Evolutionary conservation across 2,329 filamentous ascomycete genomes (phyloP).

Genomic region (Fusarium sp.): DNA sequence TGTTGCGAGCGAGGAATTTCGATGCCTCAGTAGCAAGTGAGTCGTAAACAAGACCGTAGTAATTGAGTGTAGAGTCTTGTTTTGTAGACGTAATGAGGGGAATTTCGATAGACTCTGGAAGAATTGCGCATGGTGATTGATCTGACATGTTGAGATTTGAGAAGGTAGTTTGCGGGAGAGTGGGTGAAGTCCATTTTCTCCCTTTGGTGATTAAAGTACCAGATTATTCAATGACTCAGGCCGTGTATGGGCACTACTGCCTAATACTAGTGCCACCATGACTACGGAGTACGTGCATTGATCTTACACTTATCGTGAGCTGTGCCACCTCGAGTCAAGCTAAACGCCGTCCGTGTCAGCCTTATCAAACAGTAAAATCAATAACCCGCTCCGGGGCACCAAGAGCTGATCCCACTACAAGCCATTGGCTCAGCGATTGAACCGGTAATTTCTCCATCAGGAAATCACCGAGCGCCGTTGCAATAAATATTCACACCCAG

Average conservation of each 20-base stretch:
- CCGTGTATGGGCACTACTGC: neutral
- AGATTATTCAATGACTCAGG: neutral
- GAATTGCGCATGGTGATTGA: neutral
- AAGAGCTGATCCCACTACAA: neutral
- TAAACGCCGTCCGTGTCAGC: neutral
- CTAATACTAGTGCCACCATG: neutral
- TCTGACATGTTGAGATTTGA: neutral
- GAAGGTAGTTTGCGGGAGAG: fast-evolving
- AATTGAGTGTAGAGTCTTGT: neutral
- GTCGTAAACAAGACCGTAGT: neutral
- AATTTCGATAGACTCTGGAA: neutral
- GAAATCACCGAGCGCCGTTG: neutral
- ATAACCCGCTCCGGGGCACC: neutral
- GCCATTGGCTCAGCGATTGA: neutral
- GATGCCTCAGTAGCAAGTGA: neutral
- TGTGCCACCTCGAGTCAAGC: neutral
- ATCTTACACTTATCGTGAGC: neutral
- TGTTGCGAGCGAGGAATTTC: neutral
- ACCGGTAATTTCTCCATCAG: neutral
- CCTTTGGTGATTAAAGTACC: fast-evolving
- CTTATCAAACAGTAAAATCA: neutral
- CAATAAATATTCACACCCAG: constrained; percentile 3
- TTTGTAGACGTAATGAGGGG: neutral
- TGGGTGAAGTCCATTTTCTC: fast-evolving
- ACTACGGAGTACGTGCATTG: neutral